A percentile compares a stretch with the other conserved stretches of the same genome.
Conservation (phyloP, 2,329 filamentous ascomycete genomes). For the Fusarium cicatricum region DNA sequence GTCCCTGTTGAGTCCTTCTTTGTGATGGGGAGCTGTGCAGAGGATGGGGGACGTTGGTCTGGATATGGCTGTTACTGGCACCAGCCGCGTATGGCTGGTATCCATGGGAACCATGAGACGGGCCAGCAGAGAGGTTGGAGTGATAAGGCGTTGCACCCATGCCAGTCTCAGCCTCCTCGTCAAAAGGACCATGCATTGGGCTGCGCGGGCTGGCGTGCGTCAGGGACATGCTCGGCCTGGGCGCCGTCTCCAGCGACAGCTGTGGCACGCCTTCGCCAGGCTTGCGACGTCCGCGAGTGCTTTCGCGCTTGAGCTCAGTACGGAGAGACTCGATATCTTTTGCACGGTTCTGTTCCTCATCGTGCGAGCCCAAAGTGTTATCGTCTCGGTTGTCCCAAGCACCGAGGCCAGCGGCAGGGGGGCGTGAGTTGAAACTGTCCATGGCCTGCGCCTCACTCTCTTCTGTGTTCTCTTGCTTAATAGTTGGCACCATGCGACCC, state of each 20-base stretch:
- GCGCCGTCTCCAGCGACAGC: conserved; percentile 42
- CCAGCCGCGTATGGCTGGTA: conserved; percentile 32
- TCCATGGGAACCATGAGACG: conserved; percentile 32
- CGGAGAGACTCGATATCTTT: conserved; percentile 51
- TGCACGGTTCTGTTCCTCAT: conserved; percentile 48
- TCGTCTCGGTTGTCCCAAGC: conserved; percentile 40
- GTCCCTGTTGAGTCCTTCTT: conserved; percentile 26
- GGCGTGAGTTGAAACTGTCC: conserved; percentile 54
- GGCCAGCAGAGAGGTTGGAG: conserved; percentile 38
- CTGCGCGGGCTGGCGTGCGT: conserved; percentile 43
- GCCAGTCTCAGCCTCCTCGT: conserved; percentile 54
- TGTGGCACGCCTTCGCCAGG: conserved; percentile 56
- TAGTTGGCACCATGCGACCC: conserved; percentile 68
- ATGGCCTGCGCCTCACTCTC: conserved; percentile 55
- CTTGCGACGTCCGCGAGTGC: conserved; percentile 58
- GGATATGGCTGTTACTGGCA: conserved; percentile 18
- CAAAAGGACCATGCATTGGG: conserved; percentile 48
- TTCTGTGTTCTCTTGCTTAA: conserved; percentile 40
- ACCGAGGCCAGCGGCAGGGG: conserved; percentile 37
- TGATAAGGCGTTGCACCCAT: conserved; percentile 45
- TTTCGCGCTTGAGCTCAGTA: conserved; percentile 52
- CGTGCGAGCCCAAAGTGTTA: conserved; percentile 37
- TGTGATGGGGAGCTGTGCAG: conserved; percentile 26
- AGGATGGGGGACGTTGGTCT: conserved; percentile 35
- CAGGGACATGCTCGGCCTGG: conserved; percentile 37